Base-by-base conservation (phyloP, 345 rosid species). In the Sonneratia caseolaris region DNA sequence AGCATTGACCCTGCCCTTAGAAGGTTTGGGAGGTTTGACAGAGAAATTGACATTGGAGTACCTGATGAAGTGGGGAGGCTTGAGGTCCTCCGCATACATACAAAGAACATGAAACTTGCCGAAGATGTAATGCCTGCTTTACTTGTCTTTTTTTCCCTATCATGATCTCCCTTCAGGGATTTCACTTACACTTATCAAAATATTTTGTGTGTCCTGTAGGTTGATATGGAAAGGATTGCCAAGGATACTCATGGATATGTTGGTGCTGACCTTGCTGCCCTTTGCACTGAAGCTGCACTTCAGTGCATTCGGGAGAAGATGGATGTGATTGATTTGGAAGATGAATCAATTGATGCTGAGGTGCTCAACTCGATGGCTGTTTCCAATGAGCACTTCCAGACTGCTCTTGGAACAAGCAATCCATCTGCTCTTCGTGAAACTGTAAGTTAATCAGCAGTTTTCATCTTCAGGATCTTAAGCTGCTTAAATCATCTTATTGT, bases 31-130 rank as follows among this genome's bases (percentile, higher is more conserved):
- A 86, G 98, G 72, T 94, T 94, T 66, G 98, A 91, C 51, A 81
- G 96, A 82, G 98, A 94, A 71, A 94, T 94, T 38, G 97, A 91
- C 72, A 93, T 93, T 47, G 98, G 98, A 66, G 96, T 93, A 66
- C 98, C 98, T 9, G 98, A 91, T 76, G 98, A 94, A 80, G 84
- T 94, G 62, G 98, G 98, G n/a, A 97, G 98, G 64, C 97, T 94
- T 69, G 98, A 94, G 80, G 98, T 94, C 76, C 95, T 94, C 68
- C 91, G 98, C 48, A 94, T 94, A 68, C 98, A 94, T 75, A 94
- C 97, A 0, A 94, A 91, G 87, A 94, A 94, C 83, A 94, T 94
- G 98, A 94, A 91, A 84, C 92, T 94, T 68, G 81, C 97, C 24
- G 97, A 91, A 72, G 96, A 94, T 83, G 97, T 93, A 86, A 79